Conservation (phyloP, 2,329 filamentous ascomycete species). For the Diplodia corticola region DNA sequence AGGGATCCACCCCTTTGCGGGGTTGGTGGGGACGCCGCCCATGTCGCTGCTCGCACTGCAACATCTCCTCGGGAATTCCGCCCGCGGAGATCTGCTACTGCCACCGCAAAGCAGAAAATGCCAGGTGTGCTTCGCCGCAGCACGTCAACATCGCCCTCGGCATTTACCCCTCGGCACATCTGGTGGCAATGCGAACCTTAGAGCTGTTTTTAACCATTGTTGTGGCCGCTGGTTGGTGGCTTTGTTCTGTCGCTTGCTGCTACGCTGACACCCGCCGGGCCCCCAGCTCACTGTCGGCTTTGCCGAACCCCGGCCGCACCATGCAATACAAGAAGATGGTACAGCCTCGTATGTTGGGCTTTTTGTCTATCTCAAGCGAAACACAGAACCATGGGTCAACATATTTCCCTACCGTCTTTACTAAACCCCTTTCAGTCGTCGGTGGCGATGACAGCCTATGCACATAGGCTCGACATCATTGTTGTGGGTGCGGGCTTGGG, state of each 20-base stretch:
- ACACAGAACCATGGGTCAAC: conserved; percentile 6
- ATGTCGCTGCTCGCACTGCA: neutral
- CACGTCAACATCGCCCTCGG: neutral
- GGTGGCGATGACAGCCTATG: neutral
- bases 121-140: too few species aligned
- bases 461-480: conserved; percentile 21
- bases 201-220: neutral
- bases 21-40: neutral
- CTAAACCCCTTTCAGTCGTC: neutral
- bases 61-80: neutral
- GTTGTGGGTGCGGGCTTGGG: conserved; percentile 45
- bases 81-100: neutral
- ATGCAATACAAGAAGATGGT: neutral
- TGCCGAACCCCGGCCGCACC: neutral
- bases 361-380: neutral
- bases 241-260: neutral
- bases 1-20: conserved; percentile 9
- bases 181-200: neutral
- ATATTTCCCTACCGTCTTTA: neutral
- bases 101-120: too few species aligned
- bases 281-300: neutral
- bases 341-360: neutral
- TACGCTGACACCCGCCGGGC: neutral
- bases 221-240: neutral
- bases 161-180: conserved; percentile 1